Base-by-base conservation (phyloP, 192 early-diverging fungal species). In the Podila clonocystis region DNA sequence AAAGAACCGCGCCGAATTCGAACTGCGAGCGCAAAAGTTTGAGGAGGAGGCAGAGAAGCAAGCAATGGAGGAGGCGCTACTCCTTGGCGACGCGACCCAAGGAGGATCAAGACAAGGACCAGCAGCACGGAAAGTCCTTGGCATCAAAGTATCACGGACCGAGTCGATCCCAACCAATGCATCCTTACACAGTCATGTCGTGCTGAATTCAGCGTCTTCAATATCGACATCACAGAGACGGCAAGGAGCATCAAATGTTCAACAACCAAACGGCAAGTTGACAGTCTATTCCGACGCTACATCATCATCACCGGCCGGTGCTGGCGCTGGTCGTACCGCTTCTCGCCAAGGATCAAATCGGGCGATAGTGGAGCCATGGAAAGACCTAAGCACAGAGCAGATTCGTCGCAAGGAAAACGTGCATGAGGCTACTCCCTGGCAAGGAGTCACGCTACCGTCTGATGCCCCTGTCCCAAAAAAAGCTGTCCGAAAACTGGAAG, bases 331-430 rank as follows among this genome's bases (percentile, higher is more conserved):
- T 55, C 52, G n/a, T 17, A 9, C 22, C 7, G 24, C 52, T 55
- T 17, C 20, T 9, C 19, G 24, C 17, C 52, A 55, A 55, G 22
- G 9, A 55, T 0, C 20, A 41, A 28, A 20, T 33, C 57, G 19
- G 49, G 28, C 11, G 5, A 41, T 22, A 31, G 6, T 63, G 5
- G 58, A 67, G 8, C 66, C 83, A 11, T 94, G 93, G 93, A 60
- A 26, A 1, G 91, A 93, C 38, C 86, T 88, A 48, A 92, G 92
- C 7, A 85, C 91, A 1, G 82, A 89, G 26, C 79, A 82, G 26
- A 72, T 86, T 19, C 79, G 90, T 8, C 82, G 86, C n/a, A 95
- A 94, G 77, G 93, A 95, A 77, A 94, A 94, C 70, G 50, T 88
- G 8, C 76, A 65, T 6, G 91, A 94, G 50, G 75, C 89, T 5